Evolutionary conservation across 768 basidiomycete genomes (phyloP).

Genomic region (Boletus insuetus): DNA sequence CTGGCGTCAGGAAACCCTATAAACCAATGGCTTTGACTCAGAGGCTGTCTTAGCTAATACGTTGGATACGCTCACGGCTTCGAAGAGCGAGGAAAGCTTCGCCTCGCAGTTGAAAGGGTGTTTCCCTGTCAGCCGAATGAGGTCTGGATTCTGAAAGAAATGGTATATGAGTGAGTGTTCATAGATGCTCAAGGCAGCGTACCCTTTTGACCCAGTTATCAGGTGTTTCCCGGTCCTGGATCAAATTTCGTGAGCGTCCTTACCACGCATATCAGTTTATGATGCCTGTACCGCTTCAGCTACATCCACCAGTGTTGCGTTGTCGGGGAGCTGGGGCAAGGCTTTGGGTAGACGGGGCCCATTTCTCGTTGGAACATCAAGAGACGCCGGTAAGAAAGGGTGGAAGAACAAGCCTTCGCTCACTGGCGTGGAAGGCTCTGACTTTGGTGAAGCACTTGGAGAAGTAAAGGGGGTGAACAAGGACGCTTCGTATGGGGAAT

Average conservation of each 20-base stretch:
- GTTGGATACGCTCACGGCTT: conserved; percentile 25
- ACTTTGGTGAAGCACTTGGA: not conserved
- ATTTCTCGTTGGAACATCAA: conserved; percentile 19
- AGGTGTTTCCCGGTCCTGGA: conserved; percentile 35
- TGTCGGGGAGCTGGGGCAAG: conserved; percentile 24
- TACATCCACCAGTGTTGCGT: conserved; percentile 18
- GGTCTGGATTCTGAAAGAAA: conserved; percentile 27
- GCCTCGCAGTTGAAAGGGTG: conserved; percentile 65
- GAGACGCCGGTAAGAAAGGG: conserved; percentile 18
- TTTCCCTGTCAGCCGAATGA: conserved; percentile 53
- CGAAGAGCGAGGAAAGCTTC: conserved; percentile 42
- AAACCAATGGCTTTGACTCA: not conserved
- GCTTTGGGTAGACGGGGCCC: conserved; percentile 16
- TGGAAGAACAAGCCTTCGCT: conserved; percentile 6
- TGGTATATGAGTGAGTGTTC: not conserved
- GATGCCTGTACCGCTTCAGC: conserved; percentile 23
- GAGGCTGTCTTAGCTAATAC: not conserved
- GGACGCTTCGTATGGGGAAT: conserved; percentile 6
- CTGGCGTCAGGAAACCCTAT: conserved; percentile 55
- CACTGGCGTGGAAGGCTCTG: not conserved
- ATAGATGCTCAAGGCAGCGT: not conserved
- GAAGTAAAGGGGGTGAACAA: conserved; percentile 13
- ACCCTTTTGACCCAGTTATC: conserved; percentile 43
- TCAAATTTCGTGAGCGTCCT: not conserved
- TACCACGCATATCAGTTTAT: not conserved